Evolutionary conservation across 116 monocot genomes (phyloP).

Genomic region (Cymodocea nodosa): DNA sequence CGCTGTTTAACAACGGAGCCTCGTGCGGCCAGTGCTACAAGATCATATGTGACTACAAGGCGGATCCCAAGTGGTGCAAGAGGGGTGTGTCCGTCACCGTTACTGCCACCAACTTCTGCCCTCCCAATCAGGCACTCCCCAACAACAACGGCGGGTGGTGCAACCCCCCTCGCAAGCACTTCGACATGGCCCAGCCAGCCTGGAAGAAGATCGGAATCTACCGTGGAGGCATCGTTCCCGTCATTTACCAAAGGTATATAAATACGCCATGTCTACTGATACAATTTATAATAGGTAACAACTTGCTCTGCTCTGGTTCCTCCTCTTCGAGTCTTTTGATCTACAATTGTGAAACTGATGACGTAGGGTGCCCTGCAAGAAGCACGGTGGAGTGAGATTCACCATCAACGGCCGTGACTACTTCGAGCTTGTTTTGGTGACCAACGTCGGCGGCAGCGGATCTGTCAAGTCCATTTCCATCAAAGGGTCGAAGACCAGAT

Average conservation of each 20-base stretch:
- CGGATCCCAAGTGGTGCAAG: constrained; percentile 42
- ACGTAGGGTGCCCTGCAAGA: constrained; percentile 13
- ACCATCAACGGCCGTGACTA: constrained; percentile 12
- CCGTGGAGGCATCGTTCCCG: constrained; percentile 15
- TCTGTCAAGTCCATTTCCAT: constrained; percentile 14
- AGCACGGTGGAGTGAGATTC: constrained; percentile 17
- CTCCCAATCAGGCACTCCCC: constrained; percentile 44
- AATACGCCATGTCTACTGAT: too few relatives aligned
- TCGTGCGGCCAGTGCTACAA: constrained; percentile 62
- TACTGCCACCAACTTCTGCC: constrained; percentile 33
- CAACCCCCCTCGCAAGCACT: constrained; percentile 69
- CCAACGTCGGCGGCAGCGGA: constrained; percentile 15
- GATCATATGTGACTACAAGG: constrained; percentile 37
- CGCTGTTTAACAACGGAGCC: constrained; percentile 54
- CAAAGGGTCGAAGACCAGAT: constrained; percentile 8
- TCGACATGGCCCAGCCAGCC: constrained; percentile 76
- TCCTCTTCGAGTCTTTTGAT: neutral
- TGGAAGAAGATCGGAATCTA: constrained; percentile 60
- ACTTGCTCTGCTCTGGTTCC: neutral
- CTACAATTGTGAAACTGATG: too few relatives aligned
- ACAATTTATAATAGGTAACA: too few relatives aligned
- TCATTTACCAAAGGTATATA: constrained; percentile 14
- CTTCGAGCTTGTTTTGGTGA: constrained; percentile 17
- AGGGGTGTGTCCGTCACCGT: constrained; percentile 45
- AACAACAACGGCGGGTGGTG: constrained; percentile 79